A percentile compares a stretch with the other conserved stretches of the same genome.
Conservation (phyloP, 768 basidiomycete species). For the Leccinum truebloodii region DNA sequence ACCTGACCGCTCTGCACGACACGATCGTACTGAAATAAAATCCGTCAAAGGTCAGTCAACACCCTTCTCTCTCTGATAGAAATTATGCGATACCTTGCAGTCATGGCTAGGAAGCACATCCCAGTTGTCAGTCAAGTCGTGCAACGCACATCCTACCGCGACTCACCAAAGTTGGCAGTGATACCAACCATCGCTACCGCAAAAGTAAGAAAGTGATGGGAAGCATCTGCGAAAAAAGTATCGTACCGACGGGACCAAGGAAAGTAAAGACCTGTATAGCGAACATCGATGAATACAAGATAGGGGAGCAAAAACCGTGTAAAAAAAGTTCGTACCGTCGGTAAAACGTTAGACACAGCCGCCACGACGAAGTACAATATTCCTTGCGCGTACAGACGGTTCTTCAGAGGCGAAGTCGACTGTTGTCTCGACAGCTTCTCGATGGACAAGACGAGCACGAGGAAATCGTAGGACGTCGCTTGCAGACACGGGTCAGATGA, state of each 20-base stretch:
- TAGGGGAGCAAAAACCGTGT: neutral
- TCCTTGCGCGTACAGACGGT: constrained; percentile 22
- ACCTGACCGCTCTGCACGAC: constrained; percentile 19
- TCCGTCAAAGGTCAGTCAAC: neutral
- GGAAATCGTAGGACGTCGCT: constrained; percentile 25
- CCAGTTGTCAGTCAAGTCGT: constrained; percentile 2
- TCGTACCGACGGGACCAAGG: constrained; percentile 2
- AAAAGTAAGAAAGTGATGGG: neutral
- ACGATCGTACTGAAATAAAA: constrained; percentile 18
- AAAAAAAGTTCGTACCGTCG: constrained; percentile 4
- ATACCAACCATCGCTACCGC: constrained; percentile 10
- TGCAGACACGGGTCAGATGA: neutral
- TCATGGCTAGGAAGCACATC: constrained; percentile 7
- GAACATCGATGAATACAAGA: neutral
- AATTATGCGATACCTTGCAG: constrained; percentile 16
- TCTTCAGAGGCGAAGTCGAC: constrained; percentile 19
- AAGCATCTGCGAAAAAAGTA: neutral
- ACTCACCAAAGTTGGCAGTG: constrained; percentile 14
- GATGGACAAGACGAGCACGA: constrained; percentile 20
- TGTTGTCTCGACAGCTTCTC: constrained; percentile 16
- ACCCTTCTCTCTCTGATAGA: neutral
- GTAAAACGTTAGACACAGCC: constrained; percentile 17
- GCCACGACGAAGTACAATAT: constrained; percentile 23
- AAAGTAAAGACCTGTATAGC: constrained; percentile 18
- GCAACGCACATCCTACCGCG: neutral